These are phyloP conservation scores for Boechera stricta DNA, from an alignment of 345 rosid species.

Conservation along the genomic window DNA sequence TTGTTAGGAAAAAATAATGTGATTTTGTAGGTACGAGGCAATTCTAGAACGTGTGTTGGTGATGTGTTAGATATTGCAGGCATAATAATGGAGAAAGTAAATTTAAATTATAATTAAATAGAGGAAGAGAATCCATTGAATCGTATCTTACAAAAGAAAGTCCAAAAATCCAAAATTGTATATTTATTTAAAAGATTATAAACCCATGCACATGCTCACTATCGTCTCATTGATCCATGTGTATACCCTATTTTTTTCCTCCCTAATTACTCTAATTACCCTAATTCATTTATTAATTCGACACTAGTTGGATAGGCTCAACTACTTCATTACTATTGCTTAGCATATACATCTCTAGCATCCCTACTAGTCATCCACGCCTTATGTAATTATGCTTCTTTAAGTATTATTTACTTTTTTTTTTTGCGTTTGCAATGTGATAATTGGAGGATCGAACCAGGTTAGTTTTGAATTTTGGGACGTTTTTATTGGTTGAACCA, in stretches of 20 bases:
- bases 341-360: conserved; percentile 34
- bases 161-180: conserved; percentile 16
- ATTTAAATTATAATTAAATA: conserved; percentile 7
- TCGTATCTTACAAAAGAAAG: conserved; percentile 36
- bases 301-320: conserved; percentile 40
- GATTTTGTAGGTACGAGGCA: conserved; percentile 45
- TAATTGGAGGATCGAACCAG: conserved; percentile 5
- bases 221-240: conserved; percentile 46
- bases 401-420: not conserved
- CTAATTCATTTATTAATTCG: conserved; percentile 22
- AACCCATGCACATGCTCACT: conserved; percentile 45
- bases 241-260: conserved; percentile 33
- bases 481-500: conserved; percentile 18
- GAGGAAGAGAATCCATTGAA: conserved; percentile 39
- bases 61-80: conserved; percentile 40
- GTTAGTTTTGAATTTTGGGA: not conserved
- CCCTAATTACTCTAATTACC: conserved; percentile 36
- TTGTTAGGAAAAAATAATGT: conserved; percentile 15
- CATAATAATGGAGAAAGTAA: conserved; percentile 40
- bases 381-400: conserved; percentile 11
- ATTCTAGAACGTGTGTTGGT: conserved; percentile 45
- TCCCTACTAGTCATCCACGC: conserved; percentile 30
- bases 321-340: conserved; percentile 28
- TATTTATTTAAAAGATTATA: conserved; percentile 18
- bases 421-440: conserved; percentile 15